Conservation (phyloP, 768 basidiomycete species). For the Suillus brevipes region DNA sequence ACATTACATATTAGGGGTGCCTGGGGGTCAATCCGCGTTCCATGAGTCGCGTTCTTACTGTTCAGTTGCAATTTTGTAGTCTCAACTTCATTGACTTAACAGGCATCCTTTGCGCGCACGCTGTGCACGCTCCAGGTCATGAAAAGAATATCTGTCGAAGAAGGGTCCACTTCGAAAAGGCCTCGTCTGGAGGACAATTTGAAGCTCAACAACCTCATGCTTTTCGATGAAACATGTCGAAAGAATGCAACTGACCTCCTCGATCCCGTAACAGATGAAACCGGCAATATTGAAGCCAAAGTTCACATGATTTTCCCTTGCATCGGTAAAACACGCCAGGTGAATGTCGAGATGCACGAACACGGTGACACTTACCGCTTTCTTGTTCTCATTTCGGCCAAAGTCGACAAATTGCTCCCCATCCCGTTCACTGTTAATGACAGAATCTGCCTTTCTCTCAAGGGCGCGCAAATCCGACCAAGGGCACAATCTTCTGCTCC, state of each 20-base stretch:
- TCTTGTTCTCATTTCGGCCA: conserved; percentile 40
- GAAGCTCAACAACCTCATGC: background rate
- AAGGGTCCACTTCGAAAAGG: conserved; percentile 3
- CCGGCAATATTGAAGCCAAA: conserved; percentile 42
- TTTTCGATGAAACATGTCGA: conserved; percentile 29
- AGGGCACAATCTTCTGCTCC: conserved; percentile 28
- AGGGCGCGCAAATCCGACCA: conserved; percentile 39
- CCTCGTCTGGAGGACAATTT: background rate
- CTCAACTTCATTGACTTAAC: background rate
- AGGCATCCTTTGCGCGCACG: background rate
- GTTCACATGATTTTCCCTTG: conserved; percentile 49
- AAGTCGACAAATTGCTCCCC: conserved; percentile 32
- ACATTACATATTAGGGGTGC: background rate
- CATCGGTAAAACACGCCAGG: conserved; percentile 25
- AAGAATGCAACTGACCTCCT: conserved; percentile 36
- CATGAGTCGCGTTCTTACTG: background rate
- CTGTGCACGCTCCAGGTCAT: background rate
- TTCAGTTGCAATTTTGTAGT: background rate
- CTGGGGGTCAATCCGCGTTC: background rate
- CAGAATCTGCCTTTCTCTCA: conserved; percentile 47
- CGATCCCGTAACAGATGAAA: conserved; percentile 28
- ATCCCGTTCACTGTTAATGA: conserved; percentile 45
- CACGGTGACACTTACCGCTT: conserved; percentile 29
- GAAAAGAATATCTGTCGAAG: conserved; percentile 8
- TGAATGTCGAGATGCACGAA: conserved; percentile 31